Evolutionary conservation across 106 monocot species (phyloP), one percentile per base, ranked within the genome.

Genomic region (Platanthera guangdongensis): DNA sequence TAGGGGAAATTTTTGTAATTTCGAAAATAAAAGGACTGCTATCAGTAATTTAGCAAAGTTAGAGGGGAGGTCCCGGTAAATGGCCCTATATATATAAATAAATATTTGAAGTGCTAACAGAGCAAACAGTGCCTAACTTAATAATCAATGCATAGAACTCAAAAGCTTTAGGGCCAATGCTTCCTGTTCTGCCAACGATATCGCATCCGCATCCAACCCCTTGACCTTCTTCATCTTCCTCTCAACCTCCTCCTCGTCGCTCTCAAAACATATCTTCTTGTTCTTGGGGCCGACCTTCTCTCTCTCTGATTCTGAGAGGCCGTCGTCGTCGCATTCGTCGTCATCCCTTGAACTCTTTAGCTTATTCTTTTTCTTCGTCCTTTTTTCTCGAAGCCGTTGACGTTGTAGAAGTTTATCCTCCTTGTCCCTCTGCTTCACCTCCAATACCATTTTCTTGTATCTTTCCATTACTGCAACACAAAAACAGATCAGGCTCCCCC

Each of bases 161-260:
- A 94, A 81, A 51, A 94, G 62, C 74, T 91, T 87, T n/a, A 94
- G 85, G 47, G 94, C 94, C 59, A 94, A 72, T 4, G 83, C 88
- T 80, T 91, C 94, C 52, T 91, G 94, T 74, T 88, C 85, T 0
- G 81, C 88, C 51, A 94, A 50, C 68, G 85, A 82, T 46, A 82
- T 75, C 1, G 74, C 51, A 79, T 86, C 81, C 11, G 73, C 54
- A 51, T 50, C 47, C 8, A 68, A 12, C 30, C 72, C 80, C 0
- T 46, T 25, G 50, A 69, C 74, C 52, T 76, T 78, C 52, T 64
- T 76, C 48, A 18, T 74, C 48, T 74, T 75, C 32, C 45, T 63
- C 45, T 48, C 75, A 51, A 84, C 76, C 9, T 75, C 84, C 8
- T 78, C 75, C 8, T 86, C 82, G 64, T 86, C 82, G 64, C 75